Conservation (phyloP, 2,329 filamentous ascomycete species). For the Penicillium glabrum region DNA sequence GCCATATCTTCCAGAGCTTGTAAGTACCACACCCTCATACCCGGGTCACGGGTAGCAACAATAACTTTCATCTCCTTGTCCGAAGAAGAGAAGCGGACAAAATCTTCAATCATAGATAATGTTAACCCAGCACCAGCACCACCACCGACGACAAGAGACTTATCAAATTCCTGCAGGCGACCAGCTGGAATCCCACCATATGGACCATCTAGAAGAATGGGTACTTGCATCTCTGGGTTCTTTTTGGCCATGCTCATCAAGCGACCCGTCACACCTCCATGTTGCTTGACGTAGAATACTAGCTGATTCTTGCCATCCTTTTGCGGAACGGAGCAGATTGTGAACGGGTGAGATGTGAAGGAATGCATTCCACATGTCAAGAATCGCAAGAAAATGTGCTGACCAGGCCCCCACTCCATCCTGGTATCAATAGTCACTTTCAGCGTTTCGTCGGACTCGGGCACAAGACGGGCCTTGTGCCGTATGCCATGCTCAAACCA, state of each 20-base stretch:
- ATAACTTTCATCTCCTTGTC: constrained; percentile 14
- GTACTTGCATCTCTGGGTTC: constrained; percentile 38
- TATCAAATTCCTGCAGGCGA: constrained; percentile 41
- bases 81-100: constrained; percentile 2
- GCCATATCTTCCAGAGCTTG: constrained; percentile 16
- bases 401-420: constrained; percentile 52
- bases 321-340: constrained; percentile 52
- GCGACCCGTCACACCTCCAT: constrained; percentile 51
- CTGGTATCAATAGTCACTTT: constrained; percentile 47
- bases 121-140: constrained; percentile 58
- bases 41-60: constrained; percentile 17
- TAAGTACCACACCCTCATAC: constrained; percentile 16
- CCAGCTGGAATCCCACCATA: constrained; percentile 53
- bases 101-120: constrained; percentile 46
- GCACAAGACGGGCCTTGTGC: constrained; percentile 43
- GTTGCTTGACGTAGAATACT: constrained; percentile 55
- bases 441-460: constrained; percentile 44
- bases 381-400: constrained; percentile 59
- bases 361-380: constrained; percentile 40
- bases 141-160: constrained; percentile 52
- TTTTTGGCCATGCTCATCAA: constrained; percentile 43
- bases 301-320: constrained; percentile 38
- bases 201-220: constrained; percentile 58
- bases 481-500: constrained; percentile 52
- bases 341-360: constrained; percentile 56